Evolutionary conservation across 805 yeast species (phyloP).

Genomic region (Yamadazyma ubonensis): DNA sequence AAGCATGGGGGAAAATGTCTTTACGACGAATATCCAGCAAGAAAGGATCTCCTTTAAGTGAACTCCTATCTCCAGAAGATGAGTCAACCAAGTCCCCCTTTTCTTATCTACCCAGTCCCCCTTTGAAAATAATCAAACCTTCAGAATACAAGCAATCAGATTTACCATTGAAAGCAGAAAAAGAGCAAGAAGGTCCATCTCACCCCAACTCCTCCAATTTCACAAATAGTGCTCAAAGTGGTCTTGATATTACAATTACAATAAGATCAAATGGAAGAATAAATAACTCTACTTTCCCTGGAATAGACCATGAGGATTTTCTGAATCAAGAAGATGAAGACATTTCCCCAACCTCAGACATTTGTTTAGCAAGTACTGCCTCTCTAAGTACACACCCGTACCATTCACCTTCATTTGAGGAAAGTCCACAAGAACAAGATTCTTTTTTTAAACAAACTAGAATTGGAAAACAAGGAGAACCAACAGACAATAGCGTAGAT

Average conservation of each 20-base stretch:
- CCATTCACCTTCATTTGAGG: neutral
- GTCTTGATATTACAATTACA: neutral
- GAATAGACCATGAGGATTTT: neutral
- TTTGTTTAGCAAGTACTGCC: neutral
- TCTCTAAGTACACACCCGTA: neutral
- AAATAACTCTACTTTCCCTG: slow-evolving; percentile 2
- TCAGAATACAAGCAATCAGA: slow-evolving; percentile 3
- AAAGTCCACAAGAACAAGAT: neutral
- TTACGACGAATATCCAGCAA: neutral
- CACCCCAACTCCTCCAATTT: neutral
- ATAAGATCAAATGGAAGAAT: slow-evolving; percentile 7
- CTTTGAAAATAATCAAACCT: slow-evolving; percentile 4
- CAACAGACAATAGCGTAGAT: neutral
- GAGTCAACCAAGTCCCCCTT: neutral
- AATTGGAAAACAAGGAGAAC: slow-evolving; percentile 1
- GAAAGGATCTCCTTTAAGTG: too few relatives aligned
- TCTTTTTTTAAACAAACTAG: slow-evolving; percentile 1
- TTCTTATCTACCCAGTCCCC: slow-evolving; percentile 11
- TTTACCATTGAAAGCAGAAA: neutral
- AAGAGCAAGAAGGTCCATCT: neutral
- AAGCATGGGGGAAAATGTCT: neutral
- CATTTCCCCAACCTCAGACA: neutral
- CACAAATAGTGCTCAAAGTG: neutral
- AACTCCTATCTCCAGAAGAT: too few relatives aligned
- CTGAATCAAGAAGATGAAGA: neutral